Percentiles rank a stretch among this genome's conserved stretches.
Conservation (phyloP, 2,329 filamentous ascomycete species). For the Sporothrix brasiliensis region DNA sequence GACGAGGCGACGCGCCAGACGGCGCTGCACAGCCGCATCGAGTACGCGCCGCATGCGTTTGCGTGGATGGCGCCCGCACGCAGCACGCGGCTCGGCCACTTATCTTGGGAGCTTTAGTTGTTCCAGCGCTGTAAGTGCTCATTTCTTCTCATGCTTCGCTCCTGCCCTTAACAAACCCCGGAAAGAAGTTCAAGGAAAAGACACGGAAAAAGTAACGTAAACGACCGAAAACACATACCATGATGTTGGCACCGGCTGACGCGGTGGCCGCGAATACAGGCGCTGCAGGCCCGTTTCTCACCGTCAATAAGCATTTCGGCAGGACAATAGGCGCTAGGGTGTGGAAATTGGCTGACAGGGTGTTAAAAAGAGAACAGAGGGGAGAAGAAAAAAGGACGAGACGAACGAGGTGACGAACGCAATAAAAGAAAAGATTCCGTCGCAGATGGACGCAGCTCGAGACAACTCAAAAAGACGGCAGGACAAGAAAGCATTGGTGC, state of each 20-base stretch:
- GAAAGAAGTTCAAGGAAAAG: too few relatives aligned
- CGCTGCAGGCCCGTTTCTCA: slow-evolving; percentile 97
- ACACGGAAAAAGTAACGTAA: too few relatives aligned
- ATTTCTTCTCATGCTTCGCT: too few relatives aligned
- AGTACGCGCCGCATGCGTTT: slow-evolving; percentile 46
- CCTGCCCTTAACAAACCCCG: too few relatives aligned
- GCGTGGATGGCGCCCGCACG: slow-evolving; percentile 45
- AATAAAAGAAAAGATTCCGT: too few relatives aligned
- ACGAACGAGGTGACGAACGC: slow-evolving; percentile 20
- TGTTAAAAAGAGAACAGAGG: slow-evolving; percentile 20
- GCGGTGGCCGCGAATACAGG: slow-evolving; percentile 96
- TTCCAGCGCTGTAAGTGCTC: too few relatives aligned
- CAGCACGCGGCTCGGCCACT: slow-evolving; percentile 42
- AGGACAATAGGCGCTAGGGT: slow-evolving; percentile 29
- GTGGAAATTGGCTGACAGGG: slow-evolving; percentile 31
- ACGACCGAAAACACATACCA: too few relatives aligned
- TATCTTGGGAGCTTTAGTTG: too few relatives aligned
- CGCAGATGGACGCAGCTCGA: too few relatives aligned
- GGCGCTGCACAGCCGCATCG: slow-evolving; percentile 42
- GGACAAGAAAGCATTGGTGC: too few relatives aligned
- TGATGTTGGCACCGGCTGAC: slow-evolving; percentile 98
- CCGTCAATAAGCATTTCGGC: slow-evolving; percentile 76
- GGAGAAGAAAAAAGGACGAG: slow-evolving; percentile 10
- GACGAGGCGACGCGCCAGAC: slow-evolving; percentile 39
- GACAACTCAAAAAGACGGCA: too few relatives aligned